These are phyloP conservation scores for Akebia trifoliata DNA, from an alignment of 164 flowering plant genomes.

Conservation along the genomic window DNA sequence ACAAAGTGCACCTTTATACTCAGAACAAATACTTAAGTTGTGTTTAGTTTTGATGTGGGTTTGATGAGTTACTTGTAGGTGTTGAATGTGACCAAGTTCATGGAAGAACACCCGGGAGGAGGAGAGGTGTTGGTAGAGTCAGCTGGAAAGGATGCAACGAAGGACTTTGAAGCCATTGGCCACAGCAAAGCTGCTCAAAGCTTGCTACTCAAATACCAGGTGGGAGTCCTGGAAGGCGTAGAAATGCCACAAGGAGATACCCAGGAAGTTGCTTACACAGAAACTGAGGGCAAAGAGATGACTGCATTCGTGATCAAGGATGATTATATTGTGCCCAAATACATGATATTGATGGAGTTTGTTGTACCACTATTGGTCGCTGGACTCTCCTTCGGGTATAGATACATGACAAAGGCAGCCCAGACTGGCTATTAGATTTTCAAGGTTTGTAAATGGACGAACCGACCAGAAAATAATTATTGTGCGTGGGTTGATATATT, in stretches of 20 bases:
- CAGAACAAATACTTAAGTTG: too few species aligned
- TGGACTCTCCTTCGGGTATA: slow-evolving; percentile 26
- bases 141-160: slow-evolving; percentile 49
- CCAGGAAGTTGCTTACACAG: slow-evolving; percentile 6
- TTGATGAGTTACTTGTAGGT: slow-evolving; percentile 38
- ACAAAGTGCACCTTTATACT: too few species aligned
- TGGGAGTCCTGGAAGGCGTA: slow-evolving; percentile 39
- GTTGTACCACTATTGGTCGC: slow-evolving; percentile 33
- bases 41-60: background rate
- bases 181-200: slow-evolving; percentile 44
- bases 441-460: too few species aligned
- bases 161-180: slow-evolving; percentile 37
- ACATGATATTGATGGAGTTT: slow-evolving; percentile 26
- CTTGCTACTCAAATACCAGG: slow-evolving; percentile 37
- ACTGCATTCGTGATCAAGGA: slow-evolving; percentile 44
- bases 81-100: slow-evolving; percentile 38
- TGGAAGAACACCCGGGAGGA: slow-evolving; percentile 52
- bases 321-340: slow-evolving; percentile 10
- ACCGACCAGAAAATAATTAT: too few species aligned
- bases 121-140: slow-evolving; percentile 41
- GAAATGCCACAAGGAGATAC: slow-evolving; percentile 9
- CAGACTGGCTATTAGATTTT: slow-evolving; percentile 1
- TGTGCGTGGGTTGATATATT: too few species aligned
- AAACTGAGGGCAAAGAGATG: slow-evolving; percentile 32
- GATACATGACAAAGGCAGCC: slow-evolving; percentile 15